Evolutionary conservation across 371 early-diverging fungal genomes (phyloP), one percentile per base, ranked within the genome.

Genomic region (Lichtheimia hyalospora): DNA sequence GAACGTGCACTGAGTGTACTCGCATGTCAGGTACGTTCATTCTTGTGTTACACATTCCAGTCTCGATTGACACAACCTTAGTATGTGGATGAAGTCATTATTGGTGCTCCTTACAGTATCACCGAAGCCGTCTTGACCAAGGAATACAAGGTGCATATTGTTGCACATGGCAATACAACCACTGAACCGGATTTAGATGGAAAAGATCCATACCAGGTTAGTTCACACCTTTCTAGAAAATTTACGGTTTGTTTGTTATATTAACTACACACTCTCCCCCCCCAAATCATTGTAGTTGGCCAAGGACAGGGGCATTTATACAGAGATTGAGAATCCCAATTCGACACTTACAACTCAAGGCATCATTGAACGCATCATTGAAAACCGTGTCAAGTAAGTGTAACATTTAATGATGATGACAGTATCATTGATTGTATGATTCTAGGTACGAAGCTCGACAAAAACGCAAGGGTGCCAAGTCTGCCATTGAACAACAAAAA

Each of bases 61-160:
- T 1, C 10, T 18, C 16, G 10, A 16, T 6, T 14, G 40, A 25
- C 14, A 6, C 41, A 3, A 1, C 13, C 7, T 5, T 8, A 90
- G 86, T 93, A 94, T 62, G 94, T 93, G 5, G 92, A 92, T 71
- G 93, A 94, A 67, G 91, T 96, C 13, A 89, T 95, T 46, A 90
- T 93, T 40, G 94, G 93, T n/a, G 92, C 94, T 20, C 95, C 95
- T 10, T 89, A 83, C 71, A 88, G 87, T 68, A 89, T 93, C 3
- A 89, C 90, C n/a, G 84, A 91, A 64, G 92, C 92, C 57, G 88
- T 96, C 15, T 51, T 59, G 39, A 85, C 83, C 55, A 86, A 90
- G 64, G 91, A 92, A 49, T 90, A 90, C 80, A 87, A 87, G 27
- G 94, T 95, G 34, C 74, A 82, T 53, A 62, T 92, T 5, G 95